phyloP scores from a whole-genome alignment of 164 flowering plant species.

The Tetrastigma voinierianum region DNA sequence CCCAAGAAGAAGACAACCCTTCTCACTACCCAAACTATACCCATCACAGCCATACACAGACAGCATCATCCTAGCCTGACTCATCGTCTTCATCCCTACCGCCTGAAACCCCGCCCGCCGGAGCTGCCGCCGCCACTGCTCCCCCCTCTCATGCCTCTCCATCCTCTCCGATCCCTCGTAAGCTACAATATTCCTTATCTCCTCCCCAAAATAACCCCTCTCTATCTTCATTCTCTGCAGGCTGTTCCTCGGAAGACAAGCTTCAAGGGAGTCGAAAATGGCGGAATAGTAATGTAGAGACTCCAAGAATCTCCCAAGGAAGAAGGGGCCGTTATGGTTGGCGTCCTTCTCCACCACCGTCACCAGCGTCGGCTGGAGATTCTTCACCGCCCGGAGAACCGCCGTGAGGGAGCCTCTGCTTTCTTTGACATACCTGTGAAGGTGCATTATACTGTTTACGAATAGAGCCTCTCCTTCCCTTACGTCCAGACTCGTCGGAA shows the following conservation, averaged over 20 bases:
- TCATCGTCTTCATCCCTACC: conserved; percentile 37
- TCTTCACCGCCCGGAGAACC: conserved; percentile 56
- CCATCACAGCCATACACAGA: conserved; percentile 60
- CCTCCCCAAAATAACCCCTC: conserved; percentile 46
- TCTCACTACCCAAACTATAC: conserved; percentile 45
- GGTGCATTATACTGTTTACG: conserved; percentile 50
- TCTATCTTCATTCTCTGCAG: conserved; percentile 52
- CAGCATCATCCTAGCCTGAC: conserved; percentile 46
- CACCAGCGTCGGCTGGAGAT: conserved; percentile 39
- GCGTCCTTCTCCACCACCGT: conserved; percentile 67
- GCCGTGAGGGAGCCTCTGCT: conserved; percentile 55
- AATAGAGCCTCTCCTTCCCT: conserved; percentile 53
- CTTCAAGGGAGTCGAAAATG: conserved; percentile 63
- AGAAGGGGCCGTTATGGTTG: conserved; percentile 70
- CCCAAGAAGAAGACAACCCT: conserved; percentile 61
- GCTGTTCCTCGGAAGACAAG: conserved; percentile 46
- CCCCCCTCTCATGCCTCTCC: conserved; percentile 60
- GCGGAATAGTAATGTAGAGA: conserved; percentile 69
- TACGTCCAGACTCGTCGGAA: conserved; percentile 28
- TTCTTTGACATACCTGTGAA: conserved; percentile 59
- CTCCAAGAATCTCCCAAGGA: conserved; percentile 66
- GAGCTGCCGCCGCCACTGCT: conserved; percentile 61
- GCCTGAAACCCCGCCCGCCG: conserved; percentile 54
- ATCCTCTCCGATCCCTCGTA: conserved; percentile 49
- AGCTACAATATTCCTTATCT: conserved; percentile 49